A percentile compares a stretch with the other conserved stretches of the same genome.
Evolutionary conservation across 75 land plant species (phyloP).

Genomic region (Selaginella tamariscina): DNA sequence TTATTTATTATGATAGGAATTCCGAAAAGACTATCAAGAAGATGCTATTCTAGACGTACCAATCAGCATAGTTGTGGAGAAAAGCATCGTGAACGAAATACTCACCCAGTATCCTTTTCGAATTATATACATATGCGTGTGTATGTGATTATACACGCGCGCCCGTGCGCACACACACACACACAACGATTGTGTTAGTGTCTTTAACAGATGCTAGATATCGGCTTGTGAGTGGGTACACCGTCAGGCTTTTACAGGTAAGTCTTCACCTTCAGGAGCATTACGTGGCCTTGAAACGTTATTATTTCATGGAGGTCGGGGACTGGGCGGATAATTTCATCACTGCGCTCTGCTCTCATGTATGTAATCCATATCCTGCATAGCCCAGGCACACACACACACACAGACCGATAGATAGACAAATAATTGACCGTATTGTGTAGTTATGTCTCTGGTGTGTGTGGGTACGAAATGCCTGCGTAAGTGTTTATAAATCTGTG

Average conservation of each 20-base stretch:
- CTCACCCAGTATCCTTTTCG: constrained; percentile 86
- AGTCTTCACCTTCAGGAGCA: constrained; percentile 67
- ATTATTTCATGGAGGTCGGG: constrained; percentile 87
- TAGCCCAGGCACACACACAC: too few relatives aligned
- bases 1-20: too few relatives aligned
- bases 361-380: constrained; percentile 22
- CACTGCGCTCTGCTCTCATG: constrained; percentile 55
- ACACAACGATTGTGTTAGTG: neutral
- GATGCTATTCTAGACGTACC: constrained; percentile 37
- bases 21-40: neutral
- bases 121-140: neutral
- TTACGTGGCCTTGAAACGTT: constrained; percentile 62
- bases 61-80: constrained; percentile 56
- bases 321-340: constrained; percentile 93
- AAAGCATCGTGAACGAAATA: constrained; percentile 68
- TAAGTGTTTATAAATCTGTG: too few relatives aligned
- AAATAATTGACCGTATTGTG: too few relatives aligned
- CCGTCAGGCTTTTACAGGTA: constrained; percentile 66
- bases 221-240: constrained; percentile 57
- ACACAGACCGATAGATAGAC: too few relatives aligned
- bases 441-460: too few relatives aligned
- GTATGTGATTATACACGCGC: neutral
- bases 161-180: neutral
- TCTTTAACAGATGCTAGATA: constrained; percentile 46
- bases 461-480: too few relatives aligned